Conservation (phyloP, 352 stramenopile species). For the Hyaloperonospora arabidopsidis region DNA sequence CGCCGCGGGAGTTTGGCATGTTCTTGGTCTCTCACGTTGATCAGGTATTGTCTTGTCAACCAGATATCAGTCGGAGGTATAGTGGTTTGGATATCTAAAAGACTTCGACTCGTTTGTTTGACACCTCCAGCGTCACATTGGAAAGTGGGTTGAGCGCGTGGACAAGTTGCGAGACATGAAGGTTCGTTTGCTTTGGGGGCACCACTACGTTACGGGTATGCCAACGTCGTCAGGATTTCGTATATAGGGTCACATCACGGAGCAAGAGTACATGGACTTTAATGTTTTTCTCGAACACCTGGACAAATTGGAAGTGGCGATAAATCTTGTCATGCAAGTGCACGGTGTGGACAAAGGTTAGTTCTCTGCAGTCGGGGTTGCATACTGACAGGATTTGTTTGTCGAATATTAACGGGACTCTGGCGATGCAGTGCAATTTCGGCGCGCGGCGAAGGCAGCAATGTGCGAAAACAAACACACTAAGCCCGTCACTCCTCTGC, state of each 20-base stretch:
- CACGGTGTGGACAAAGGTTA: constrained; percentile 81
- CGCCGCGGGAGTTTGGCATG: constrained; percentile 78
- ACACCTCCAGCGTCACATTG: constrained; percentile 34
- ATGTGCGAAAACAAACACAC: constrained; percentile 48
- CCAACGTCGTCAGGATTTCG: background rate
- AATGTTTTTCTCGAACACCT: constrained; percentile 74
- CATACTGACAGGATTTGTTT: background rate
- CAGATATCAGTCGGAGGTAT: background rate
- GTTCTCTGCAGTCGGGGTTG: constrained; percentile 2
- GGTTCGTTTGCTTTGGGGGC: constrained; percentile 22
- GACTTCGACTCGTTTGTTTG: constrained; percentile 17
- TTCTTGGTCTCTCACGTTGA: constrained; percentile 83
- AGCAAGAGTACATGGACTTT: constrained; percentile 83
- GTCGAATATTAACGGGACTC: background rate
- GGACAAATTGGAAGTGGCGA: constrained; percentile 79
- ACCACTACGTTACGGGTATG: background rate
- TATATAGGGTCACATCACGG: constrained; percentile 51
- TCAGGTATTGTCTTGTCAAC: constrained; percentile 35
- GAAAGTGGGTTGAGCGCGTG: constrained; percentile 75
- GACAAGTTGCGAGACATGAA: constrained; percentile 50
- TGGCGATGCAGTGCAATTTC: constrained; percentile 64
- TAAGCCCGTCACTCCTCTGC: constrained; percentile 59
- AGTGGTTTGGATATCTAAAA: background rate
- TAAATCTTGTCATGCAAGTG: constrained; percentile 74
- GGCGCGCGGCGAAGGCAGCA: constrained; percentile 58